Evolutionary conservation across 768 basidiomycete species (phyloP).

Genomic region (Boletus reticulatus): DNA sequence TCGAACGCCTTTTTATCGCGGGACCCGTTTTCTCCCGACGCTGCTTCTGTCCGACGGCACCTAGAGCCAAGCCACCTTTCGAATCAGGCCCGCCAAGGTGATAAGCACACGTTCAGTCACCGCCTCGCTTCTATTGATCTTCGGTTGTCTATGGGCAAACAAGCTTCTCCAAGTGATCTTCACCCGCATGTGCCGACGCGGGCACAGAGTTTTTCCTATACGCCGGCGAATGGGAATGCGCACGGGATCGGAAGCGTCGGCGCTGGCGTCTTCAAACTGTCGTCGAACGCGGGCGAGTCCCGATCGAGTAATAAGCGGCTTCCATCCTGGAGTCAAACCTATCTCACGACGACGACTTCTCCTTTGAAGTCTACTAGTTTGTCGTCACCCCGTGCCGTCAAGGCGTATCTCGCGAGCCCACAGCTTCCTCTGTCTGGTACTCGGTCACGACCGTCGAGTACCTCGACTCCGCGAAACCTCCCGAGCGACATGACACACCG

Average conservation of each 20-base stretch:
- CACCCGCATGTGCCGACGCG: constrained; percentile 9
- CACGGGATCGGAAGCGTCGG: constrained; percentile 6
- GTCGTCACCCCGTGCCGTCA: background rate
- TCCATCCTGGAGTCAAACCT: constrained; percentile 16
- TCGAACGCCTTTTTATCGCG: constrained; percentile 7
- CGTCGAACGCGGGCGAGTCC: constrained; percentile 5
- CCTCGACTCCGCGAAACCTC: background rate
- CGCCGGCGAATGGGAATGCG: background rate
- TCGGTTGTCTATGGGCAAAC: constrained; percentile 1
- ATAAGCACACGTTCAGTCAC: constrained; percentile 12
- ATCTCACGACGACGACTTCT: background rate
- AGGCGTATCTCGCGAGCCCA: background rate
- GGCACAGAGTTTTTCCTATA: constrained; percentile 12
- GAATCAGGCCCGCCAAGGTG: constrained; percentile 12
- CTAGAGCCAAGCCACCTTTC: background rate
- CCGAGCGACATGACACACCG: background rate
- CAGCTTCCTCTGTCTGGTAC: background rate
- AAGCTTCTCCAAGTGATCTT: constrained; percentile 25
- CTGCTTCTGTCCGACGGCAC: constrained; percentile 6
- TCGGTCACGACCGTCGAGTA: background rate
- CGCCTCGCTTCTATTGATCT: constrained; percentile 20
- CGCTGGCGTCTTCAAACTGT: background rate
- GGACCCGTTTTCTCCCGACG: background rate
- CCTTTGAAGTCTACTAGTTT: background rate
- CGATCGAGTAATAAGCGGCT: constrained; percentile 10